Evolutionary conservation across 306 rosid genomes (phyloP).

Genomic region (Comarum palustre): DNA sequence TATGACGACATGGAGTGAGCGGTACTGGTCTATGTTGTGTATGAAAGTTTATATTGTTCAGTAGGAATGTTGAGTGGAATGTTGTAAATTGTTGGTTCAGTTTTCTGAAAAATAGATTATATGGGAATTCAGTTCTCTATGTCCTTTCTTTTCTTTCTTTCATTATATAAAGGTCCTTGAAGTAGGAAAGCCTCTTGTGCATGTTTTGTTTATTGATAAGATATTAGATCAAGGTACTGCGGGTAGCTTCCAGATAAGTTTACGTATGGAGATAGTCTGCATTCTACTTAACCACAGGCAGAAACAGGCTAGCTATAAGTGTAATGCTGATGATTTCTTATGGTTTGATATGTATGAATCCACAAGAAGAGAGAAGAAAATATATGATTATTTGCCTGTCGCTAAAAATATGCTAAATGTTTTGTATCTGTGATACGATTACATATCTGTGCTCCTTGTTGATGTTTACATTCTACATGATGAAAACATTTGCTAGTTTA

Average conservation of each 20-base stretch:
- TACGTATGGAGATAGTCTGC: not conserved
- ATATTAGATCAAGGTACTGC: not conserved
- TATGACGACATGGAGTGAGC: not conserved
- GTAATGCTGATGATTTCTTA: not conserved
- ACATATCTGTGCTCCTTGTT: not conserved
- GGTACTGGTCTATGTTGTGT: not conserved
- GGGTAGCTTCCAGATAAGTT: not conserved
- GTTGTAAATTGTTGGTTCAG: not conserved
- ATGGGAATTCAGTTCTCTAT: not conserved
- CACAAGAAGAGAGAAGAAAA: not conserved
- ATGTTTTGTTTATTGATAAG: not conserved
- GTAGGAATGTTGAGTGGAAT: not conserved
- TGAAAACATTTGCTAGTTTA: conserved; percentile 10
- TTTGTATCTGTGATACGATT: not conserved
- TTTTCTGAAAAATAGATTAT: not conserved
- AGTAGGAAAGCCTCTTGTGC: not conserved
- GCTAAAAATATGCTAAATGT: not conserved
- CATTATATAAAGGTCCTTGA: not conserved
- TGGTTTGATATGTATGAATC: not conserved
- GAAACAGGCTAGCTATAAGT: not conserved
- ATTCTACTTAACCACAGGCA: not conserved
- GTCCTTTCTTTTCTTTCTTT: not conserved
- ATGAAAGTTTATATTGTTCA: not conserved
- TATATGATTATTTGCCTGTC: not conserved
- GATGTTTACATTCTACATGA: conserved; percentile 2